Percentiles rank a stretch among this genome's conserved stretches.
These are phyloP conservation scores for Tricholoma sp. DNA, from an alignment of 768 basidiomycete genomes.

Conservation along the genomic window DNA sequence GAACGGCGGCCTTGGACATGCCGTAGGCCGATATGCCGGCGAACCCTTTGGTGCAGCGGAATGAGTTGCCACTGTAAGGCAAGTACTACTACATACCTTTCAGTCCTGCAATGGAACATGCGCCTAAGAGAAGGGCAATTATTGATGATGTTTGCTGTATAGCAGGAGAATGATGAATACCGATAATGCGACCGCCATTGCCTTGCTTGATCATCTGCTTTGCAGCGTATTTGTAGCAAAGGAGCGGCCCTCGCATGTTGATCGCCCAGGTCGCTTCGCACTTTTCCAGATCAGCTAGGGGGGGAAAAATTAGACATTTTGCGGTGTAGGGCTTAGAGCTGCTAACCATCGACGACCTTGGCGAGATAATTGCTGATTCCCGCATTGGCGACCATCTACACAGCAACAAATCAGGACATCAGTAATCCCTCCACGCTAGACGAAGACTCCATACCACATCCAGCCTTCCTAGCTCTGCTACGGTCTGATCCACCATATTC, in stretches of 20 bases:
- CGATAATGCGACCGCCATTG: conserved; percentile 36
- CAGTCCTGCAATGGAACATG: conserved; percentile 26
- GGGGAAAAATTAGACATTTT: not conserved
- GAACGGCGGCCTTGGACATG: conserved; percentile 36
- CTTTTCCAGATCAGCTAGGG: conserved; percentile 26
- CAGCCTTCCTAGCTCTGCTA: conserved; percentile 16
- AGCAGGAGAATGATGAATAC: conserved; percentile 11
- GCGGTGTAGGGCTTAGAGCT: not conserved
- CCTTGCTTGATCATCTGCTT: conserved; percentile 23
- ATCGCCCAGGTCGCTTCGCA: conserved; percentile 28
- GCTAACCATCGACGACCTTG: conserved; percentile 14
- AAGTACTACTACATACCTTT: conserved; percentile 13
- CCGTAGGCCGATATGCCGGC: conserved; percentile 20
- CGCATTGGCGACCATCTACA: conserved; percentile 32
- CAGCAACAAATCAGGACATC: not conserved
- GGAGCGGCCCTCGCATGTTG: conserved; percentile 35
- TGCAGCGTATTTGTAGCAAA: conserved; percentile 34
- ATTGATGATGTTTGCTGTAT: not conserved
- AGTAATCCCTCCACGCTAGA: not conserved
- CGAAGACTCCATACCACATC: conserved; percentile 20
- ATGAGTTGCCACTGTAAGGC: not conserved
- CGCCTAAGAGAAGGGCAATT: conserved; percentile 19
- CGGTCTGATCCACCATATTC: conserved; percentile 19
- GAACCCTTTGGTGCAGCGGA: conserved; percentile 6
- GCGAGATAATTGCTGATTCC: conserved; percentile 13